phyloP scores from a whole-genome alignment of 2,329 filamentous ascomycete species.

The Macrophomina pseudophaseolina region DNA sequence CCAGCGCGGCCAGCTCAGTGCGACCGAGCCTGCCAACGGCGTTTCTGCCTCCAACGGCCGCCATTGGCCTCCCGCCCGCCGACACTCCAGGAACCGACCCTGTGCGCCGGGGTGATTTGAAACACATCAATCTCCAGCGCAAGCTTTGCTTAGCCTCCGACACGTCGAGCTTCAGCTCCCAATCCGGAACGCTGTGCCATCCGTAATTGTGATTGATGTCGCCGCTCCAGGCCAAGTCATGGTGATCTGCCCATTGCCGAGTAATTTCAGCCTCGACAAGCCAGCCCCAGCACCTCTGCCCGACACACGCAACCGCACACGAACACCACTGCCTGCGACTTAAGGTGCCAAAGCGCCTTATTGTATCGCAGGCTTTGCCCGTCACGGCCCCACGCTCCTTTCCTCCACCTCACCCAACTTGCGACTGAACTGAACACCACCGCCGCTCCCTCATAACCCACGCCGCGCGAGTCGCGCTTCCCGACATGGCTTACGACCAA shows the following conservation, averaged over 20 bases:
- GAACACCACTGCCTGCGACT: slow-evolving; percentile 3
- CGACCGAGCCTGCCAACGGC: not conserved
- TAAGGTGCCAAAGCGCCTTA: slow-evolving; percentile 24
- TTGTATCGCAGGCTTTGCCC: slow-evolving; percentile 6
- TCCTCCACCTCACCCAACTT: not conserved
- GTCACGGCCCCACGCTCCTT: slow-evolving; percentile 4
- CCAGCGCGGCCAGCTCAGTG: not conserved
- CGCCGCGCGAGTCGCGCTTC: not conserved
- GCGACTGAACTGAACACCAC: not conserved
- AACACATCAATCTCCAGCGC: slow-evolving; percentile 21
- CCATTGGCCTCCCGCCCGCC: slow-evolving; percentile 12
- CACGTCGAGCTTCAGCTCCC: slow-evolving; percentile 18
- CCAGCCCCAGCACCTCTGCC: not conserved
- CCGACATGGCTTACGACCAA: slow-evolving; percentile 48
- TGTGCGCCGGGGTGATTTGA: slow-evolving; percentile 21
- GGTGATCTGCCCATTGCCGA: slow-evolving; percentile 23
- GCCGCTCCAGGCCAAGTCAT: slow-evolving; percentile 10
- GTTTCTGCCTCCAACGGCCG: slow-evolving; percentile 10
- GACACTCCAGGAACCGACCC: slow-evolving; percentile 2
- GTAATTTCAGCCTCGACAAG: slow-evolving; percentile 17
- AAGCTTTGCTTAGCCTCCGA: slow-evolving; percentile 24
- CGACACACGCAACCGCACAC: not conserved
- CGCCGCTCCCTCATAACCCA: not conserved
- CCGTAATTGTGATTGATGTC: slow-evolving; percentile 13
- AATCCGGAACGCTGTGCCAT: not conserved